A percentile compares a stretch with the other conserved stretches of the same genome.
phyloP scores from a whole-genome alignment of 805 yeast genomes.

The Huiozyma naganishii region DNA sequence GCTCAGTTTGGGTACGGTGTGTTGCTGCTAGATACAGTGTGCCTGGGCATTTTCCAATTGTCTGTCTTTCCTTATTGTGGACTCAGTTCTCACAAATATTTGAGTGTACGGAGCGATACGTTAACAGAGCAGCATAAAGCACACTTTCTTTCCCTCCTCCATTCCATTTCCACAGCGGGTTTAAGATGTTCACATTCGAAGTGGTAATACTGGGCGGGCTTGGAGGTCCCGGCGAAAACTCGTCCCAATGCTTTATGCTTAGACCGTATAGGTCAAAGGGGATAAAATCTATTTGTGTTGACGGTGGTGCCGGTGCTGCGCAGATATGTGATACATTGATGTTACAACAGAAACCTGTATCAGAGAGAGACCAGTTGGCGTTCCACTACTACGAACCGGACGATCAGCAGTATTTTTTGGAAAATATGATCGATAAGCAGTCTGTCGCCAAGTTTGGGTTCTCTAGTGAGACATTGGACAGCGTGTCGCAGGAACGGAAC shows the following conservation, averaged over 20 bases:
- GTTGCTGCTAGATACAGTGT: too few relatives aligned
- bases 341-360: background rate
- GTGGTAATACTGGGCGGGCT: conserved; percentile 63
- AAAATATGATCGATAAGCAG: background rate
- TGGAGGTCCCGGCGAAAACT: conserved; percentile 75
- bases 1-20: too few relatives aligned
- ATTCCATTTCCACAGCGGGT: background rate
- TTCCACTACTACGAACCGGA: background rate
- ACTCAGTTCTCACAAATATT: too few relatives aligned
- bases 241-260: conserved; percentile 57
- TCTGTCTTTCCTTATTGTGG: too few relatives aligned
- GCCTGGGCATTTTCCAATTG: too few relatives aligned
- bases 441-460: conserved; percentile 9
- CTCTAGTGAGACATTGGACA: conserved; percentile 5
- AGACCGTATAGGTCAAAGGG: conserved; percentile 36
- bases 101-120: background rate
- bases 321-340: conserved; percentile 30
- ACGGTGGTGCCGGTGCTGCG: conserved; percentile 69
- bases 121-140: background rate
- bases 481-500: conserved; percentile 7
- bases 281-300: conserved; percentile 45
- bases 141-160: background rate
- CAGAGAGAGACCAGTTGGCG: background rate
- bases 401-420: background rate
- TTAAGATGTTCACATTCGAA: conserved; percentile 33